phyloP scores from a whole-genome alignment of 805 yeast genomes.

The Clavispora phyllophila region DNA sequence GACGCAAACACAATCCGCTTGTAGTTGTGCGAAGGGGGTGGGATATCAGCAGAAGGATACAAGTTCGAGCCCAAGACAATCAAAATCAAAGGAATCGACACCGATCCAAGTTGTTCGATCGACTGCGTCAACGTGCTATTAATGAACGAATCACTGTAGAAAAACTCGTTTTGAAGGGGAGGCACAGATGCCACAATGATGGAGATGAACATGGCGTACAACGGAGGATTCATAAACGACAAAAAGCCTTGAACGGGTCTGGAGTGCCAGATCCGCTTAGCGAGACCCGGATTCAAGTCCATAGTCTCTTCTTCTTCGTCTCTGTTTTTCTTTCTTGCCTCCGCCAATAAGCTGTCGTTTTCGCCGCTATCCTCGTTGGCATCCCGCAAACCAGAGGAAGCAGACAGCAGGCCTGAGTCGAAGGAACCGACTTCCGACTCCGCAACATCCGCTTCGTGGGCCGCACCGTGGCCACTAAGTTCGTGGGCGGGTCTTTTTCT shows the following conservation, averaged over 20 bases:
- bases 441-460: not conserved
- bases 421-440: not conserved
- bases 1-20: conserved; percentile 63
- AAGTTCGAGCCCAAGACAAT: conserved; percentile 77
- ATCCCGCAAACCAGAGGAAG: not conserved
- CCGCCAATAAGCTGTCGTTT: not conserved
- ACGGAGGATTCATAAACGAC: conserved; percentile 71
- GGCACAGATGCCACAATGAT: conserved; percentile 67
- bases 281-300: not conserved
- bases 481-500: conserved; percentile 44
- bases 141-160: conserved; percentile 52
- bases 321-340: not conserved
- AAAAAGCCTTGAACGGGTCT: conserved; percentile 20
- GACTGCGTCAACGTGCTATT: conserved; percentile 63
- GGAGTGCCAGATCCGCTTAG: not conserved
- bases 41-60: conserved; percentile 62
- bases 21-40: conserved; percentile 61
- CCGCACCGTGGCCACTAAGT: conserved; percentile 12
- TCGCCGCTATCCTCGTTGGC: not conserved
- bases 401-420: not conserved
- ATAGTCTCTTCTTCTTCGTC: not conserved
- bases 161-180: conserved; percentile 50
- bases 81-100: conserved; percentile 71
- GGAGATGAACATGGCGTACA: conserved; percentile 69
- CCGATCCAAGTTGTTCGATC: conserved; percentile 61